Conservation (phyloP, 2,329 filamentous ascomycete species). For the Sclerotinia minor region DNA sequence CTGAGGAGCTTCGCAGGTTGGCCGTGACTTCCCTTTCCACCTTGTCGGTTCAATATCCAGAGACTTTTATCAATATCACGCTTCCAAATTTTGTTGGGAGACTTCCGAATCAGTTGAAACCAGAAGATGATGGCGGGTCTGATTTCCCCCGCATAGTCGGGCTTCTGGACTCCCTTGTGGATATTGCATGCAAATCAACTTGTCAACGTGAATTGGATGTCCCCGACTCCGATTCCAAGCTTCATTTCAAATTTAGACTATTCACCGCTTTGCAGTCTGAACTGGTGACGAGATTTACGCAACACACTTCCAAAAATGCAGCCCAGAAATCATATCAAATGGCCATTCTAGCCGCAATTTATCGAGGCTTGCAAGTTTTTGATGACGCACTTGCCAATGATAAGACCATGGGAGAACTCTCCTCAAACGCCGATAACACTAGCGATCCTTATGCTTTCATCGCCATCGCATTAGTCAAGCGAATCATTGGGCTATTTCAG, state of each 20-base stretch:
- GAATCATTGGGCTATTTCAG: slow-evolving; percentile 26
- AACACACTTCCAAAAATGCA: slow-evolving; percentile 23
- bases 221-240: slow-evolving; percentile 15
- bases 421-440: slow-evolving; percentile 3
- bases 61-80: slow-evolving; percentile 33
- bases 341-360: slow-evolving; percentile 34
- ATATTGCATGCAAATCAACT: slow-evolving; percentile 32
- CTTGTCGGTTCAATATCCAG: slow-evolving; percentile 33
- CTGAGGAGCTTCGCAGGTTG: slow-evolving; percentile 29
- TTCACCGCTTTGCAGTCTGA: slow-evolving; percentile 32
- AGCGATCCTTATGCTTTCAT: slow-evolving; percentile 32
- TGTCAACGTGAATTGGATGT: slow-evolving; percentile 25
- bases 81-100: slow-evolving; percentile 34
- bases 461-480: slow-evolving; percentile 28
- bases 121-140: slow-evolving; percentile 1
- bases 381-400: slow-evolving; percentile 32
- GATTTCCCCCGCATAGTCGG: slow-evolving; percentile 28
- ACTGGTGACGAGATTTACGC: slow-evolving; percentile 30
- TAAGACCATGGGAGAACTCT: not conserved
- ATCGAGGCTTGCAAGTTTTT: slow-evolving; percentile 32
- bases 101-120: slow-evolving; percentile 32
- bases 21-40: slow-evolving; percentile 33
- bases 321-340: slow-evolving; percentile 33
- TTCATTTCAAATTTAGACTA: slow-evolving; percentile 31
- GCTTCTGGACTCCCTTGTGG: slow-evolving; percentile 31